Percentiles rank a stretch among this genome's conserved stretches.
phyloP scores from a whole-genome alignment of 306 rosid species.

The Pterocarpus santalinus region DNA sequence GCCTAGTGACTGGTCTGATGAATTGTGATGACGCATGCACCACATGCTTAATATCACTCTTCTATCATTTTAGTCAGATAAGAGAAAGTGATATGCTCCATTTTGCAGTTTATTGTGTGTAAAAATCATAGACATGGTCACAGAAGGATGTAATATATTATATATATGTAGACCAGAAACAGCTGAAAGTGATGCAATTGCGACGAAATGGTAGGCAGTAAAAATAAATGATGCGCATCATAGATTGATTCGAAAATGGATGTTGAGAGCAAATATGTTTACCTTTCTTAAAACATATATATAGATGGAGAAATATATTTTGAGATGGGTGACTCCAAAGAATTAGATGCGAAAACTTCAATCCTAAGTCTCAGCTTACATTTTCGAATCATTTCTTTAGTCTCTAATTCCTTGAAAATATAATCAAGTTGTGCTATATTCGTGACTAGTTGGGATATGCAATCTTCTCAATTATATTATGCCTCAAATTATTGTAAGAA shows the following conservation, averaged over 20 bases:
- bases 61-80: not conserved
- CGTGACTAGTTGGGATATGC: not conserved
- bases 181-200: conserved; percentile 1
- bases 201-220: not conserved
- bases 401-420: not conserved
- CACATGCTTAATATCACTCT: not conserved
- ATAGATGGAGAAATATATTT: not conserved
- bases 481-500: not conserved
- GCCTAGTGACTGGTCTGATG: conserved; percentile 67
- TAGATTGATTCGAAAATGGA: not conserved
- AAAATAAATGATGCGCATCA: conserved; percentile 8
- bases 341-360: not conserved
- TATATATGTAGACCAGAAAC: not conserved
- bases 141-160: not conserved
- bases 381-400: no score
- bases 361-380: not conserved
- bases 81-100: not conserved
- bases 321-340: not conserved
- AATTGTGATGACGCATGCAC: conserved; percentile 39
- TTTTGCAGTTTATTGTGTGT: conserved; percentile 2
- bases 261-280: not conserved
- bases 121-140: not conserved
- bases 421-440: no score
- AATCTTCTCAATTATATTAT: not conserved
- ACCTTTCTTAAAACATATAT: not conserved